A percentile compares a stretch with the other conserved stretches of the same genome.
Conservation (phyloP, 768 basidiomycete genomes). For the Russula emetica region DNA sequence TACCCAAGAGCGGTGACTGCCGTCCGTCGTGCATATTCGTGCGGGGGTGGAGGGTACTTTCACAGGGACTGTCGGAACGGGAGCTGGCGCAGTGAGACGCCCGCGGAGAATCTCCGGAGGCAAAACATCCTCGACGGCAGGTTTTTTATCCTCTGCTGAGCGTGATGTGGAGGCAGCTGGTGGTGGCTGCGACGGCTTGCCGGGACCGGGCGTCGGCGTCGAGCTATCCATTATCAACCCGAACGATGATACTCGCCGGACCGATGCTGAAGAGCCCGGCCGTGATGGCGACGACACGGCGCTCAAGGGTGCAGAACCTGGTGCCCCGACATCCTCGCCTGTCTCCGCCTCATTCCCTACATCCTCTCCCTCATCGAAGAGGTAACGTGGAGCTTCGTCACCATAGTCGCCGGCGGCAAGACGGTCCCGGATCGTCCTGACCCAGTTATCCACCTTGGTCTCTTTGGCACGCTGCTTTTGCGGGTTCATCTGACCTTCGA, state of each 20-base stretch:
- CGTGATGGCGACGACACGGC: constrained; percentile 19
- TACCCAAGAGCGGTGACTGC: constrained; percentile 68
- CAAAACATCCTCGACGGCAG: constrained; percentile 56
- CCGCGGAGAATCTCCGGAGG: constrained; percentile 64
- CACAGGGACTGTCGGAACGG: constrained; percentile 30
- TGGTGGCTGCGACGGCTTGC: not conserved
- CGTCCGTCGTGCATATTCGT: constrained; percentile 27
- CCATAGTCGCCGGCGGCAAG: constrained; percentile 61
- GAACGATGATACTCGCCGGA: constrained; percentile 21
- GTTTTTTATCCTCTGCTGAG: constrained; percentile 43
- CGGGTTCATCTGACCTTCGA: constrained; percentile 84
- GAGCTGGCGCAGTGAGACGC: constrained; percentile 40
- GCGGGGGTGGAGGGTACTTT: constrained; percentile 34
- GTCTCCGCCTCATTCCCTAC: constrained; percentile 15
- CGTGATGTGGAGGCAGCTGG: not conserved
- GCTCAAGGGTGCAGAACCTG: constrained; percentile 11
- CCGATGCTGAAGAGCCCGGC: constrained; percentile 22
- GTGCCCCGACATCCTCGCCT: not conserved
- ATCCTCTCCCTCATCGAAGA: constrained; percentile 45
- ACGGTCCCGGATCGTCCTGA: constrained; percentile 64
- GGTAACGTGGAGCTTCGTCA: constrained; percentile 56
- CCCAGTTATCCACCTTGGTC: constrained; percentile 79
- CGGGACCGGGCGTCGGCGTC: constrained; percentile 18
- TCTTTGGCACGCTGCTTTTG: constrained; percentile 65
- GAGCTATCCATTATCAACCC: constrained; percentile 14